Percentiles rank a stretch among this genome's conserved stretches.
phyloP scores from a whole-genome alignment of 1,284 basidiomycete species.

The Porodaedalea pini region DNA sequence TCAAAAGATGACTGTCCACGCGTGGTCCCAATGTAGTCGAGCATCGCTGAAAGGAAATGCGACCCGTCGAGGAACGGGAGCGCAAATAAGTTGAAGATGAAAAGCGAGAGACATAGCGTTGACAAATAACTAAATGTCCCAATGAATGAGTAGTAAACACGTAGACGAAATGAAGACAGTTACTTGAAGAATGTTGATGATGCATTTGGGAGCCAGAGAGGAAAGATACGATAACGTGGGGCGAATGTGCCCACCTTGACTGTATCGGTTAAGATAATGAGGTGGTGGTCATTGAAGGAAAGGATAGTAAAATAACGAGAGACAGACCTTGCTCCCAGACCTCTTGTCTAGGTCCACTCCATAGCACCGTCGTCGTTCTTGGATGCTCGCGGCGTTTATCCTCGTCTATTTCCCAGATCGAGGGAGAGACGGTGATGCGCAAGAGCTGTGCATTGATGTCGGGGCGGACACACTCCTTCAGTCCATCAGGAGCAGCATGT shows the following conservation, averaged over 20 bases:
- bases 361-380: constrained; percentile 46
- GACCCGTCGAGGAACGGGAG: constrained; percentile 60
- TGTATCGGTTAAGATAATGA: constrained; percentile 27
- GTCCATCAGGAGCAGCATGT: constrained; percentile 22
- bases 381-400: constrained; percentile 3
- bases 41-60: constrained; percentile 42
- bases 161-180: constrained; percentile 25
- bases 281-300: constrained; percentile 7
- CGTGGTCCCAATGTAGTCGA: constrained; percentile 25
- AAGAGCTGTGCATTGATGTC: constrained; percentile 44
- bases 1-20: neutral
- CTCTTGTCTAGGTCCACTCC: constrained; percentile 66
- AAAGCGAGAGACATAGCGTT: constrained; percentile 62
- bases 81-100: constrained; percentile 69
- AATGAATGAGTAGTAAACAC: constrained; percentile 8
- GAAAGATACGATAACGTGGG: constrained; percentile 45
- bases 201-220: constrained; percentile 40
- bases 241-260: constrained; percentile 52
- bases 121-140: constrained; percentile 50
- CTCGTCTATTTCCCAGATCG: constrained; percentile 18
- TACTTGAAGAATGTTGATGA: constrained; percentile 45
- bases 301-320: neutral
- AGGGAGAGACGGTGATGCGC: constrained; percentile 38
- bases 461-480: constrained; percentile 42
- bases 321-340: constrained; percentile 64